Evolutionary conservation across 2,329 filamentous ascomycete genomes (phyloP).

Genomic region (Botryosphaeria agaves): DNA sequence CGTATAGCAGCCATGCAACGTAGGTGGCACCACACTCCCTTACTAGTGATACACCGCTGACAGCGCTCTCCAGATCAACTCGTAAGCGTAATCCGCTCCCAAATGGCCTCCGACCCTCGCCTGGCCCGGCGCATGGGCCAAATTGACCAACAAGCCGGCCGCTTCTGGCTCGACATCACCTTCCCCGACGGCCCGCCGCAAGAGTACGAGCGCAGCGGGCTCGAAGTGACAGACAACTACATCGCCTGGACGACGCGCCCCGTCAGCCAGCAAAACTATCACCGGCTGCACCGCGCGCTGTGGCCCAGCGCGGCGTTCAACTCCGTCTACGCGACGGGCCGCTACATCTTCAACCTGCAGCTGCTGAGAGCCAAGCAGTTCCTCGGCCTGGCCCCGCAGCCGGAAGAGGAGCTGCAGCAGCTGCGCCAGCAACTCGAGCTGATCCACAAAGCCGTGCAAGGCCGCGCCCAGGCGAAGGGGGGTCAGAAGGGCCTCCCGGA

Average conservation of each 20-base stretch:
- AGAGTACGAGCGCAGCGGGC: constrained; percentile 29
- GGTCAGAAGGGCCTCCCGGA: background rate
- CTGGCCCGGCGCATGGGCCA: constrained; percentile 18
- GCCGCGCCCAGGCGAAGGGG: background rate
- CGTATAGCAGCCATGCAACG: constrained; percentile 21
- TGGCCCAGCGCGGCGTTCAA: constrained; percentile 19
- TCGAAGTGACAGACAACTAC: constrained; percentile 21
- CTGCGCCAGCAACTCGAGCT: constrained; percentile 13
- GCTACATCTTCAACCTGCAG: constrained; percentile 17
- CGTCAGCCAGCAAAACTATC: constrained; percentile 21
- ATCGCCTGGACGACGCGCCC: constrained; percentile 22
- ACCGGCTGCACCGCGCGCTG: constrained; percentile 17
- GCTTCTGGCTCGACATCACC: constrained; percentile 28
- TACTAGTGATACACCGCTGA: background rate
- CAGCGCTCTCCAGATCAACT: constrained; percentile 14
- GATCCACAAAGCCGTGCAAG: constrained; percentile 3
- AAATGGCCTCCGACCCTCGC: constrained; percentile 12
- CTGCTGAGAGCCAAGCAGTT: constrained; percentile 17
- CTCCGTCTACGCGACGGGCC: constrained; percentile 16
- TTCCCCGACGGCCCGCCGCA: constrained; percentile 30
- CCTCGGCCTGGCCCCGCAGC: constrained; percentile 15
- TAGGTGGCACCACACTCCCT: constrained; percentile 5
- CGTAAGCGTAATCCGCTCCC: constrained; percentile 15
- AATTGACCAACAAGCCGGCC: constrained; percentile 21
- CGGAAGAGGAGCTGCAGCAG: constrained; percentile 13